Evolutionary conservation across 805 yeast species (phyloP), one percentile per base, ranked within the genome.

Genomic region (Torulaspora maleeae): DNA sequence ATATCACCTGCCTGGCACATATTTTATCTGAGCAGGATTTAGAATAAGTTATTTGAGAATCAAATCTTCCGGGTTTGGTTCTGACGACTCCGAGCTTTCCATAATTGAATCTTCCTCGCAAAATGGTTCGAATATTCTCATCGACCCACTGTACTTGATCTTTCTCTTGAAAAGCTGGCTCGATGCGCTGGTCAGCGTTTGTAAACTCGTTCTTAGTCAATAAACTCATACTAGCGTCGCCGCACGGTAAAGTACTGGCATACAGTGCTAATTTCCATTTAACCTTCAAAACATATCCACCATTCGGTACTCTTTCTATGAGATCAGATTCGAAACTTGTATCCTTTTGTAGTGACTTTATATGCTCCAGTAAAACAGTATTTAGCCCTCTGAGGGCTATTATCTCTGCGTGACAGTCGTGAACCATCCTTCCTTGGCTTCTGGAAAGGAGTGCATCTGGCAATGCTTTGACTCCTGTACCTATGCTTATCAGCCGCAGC

Each of bases 11-110:
- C 47, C 74, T 74, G 39, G 82, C 42, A 35, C 86, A 73, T 20
- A 91, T 62, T 57, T 91, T 91, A 61, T 91, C 98, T 1, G 95
- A 80, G 61, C 98, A 91, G 1, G 96, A 86, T 61, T 89, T 91
- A 25, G 95, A 85, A 39, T 76, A 63, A 0, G 95, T 77, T 3
- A 79, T 51, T 1, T 76, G 74, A 2, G 96, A 83, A 60, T 93
- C 98, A 24, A 72, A 61, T 41, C 98, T 64, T 1, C 99, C 99
- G 0, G 98, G 99, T 59, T 93, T 91, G 0, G 98, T 90, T 50
- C 99, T 71, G 1, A 91, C 89, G 7, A 69, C 64, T 0, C 96
- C 95, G 2, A 73, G 64, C 15, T 66, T 55, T 12, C 66, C 67
- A 52, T 78, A 82, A 59, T 78, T 70, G 28, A 75, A 76, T 32